A percentile compares a stretch with the other conserved stretches of the same genome.
These are phyloP conservation scores for Vanilla planifolia DNA, from an alignment of 106 monocot species.

Conservation along the genomic window DNA sequence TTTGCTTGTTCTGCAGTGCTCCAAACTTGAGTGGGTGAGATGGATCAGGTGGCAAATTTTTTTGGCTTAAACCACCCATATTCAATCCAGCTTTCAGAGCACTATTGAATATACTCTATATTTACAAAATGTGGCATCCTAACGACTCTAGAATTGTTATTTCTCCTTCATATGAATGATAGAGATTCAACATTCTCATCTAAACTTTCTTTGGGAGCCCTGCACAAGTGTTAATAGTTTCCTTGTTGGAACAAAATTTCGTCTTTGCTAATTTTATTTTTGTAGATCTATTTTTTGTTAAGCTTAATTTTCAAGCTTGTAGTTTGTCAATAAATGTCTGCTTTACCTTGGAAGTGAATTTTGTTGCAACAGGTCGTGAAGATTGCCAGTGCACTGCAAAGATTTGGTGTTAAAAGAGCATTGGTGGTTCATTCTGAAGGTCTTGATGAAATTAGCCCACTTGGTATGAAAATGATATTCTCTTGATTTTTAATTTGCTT, in stretches of 20 bases:
- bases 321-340: background rate
- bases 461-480: conserved; percentile 43
- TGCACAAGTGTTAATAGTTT: background rate
- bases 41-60: no score
- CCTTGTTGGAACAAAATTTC: background rate
- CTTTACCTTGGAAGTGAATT: conserved; percentile 2
- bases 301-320: no score
- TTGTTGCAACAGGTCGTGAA: conserved; percentile 55
- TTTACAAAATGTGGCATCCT: no score
- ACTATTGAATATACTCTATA: no score
- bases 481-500: background rate
- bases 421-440: conserved; percentile 92
- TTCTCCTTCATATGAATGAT: no score
- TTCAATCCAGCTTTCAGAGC: no score
- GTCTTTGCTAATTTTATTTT: background rate
- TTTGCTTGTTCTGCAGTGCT: no score
- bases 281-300: background rate
- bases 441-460: conserved; percentile 97
- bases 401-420: conserved; percentile 93
- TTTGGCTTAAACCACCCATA: no score
- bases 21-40: no score
- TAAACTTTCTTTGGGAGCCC: no score
- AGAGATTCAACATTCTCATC: no score
- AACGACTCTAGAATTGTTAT: no score
- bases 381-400: conserved; percentile 83